Base-by-base conservation (phyloP, 2,329 filamentous ascomycete genomes). In the Pestalotiopsis fici region DNA sequence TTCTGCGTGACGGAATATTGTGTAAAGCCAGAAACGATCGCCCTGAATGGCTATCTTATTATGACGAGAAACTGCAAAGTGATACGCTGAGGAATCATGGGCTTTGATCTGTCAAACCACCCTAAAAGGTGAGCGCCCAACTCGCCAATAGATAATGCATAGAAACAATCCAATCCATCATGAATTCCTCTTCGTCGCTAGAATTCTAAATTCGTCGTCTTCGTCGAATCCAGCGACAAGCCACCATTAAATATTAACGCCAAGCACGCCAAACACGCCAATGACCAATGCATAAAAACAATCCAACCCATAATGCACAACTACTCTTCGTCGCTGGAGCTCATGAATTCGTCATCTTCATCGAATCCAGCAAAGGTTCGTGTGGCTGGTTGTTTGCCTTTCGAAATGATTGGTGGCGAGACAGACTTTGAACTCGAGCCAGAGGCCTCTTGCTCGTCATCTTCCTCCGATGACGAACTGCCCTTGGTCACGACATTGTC, bases 221-320 rank as follows among this genome's bases (percentile, higher is more conserved):
- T 95, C 91, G 69, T 94, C 92, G 80, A 94, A 95, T 0, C 92
- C 92, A 73, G 91, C 92, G 74, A 94, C n/a, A n/a, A n/a, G n/a
- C n/a, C n/a, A n/a, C n/a, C n/a, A n/a, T n/a, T n/a, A n/a, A n/a
- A n/a, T n/a, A n/a, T n/a, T n/a, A n/a, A n/a, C n/a, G n/a, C n/a
- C n/a, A n/a, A n/a, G n/a, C n/a, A 50, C 43, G 43, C 43, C 43
- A 50, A 50, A 50, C 5, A n/a, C 43, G 18, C 43, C n/a, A 50
- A 50, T 18, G 21, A 50, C n/a, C 43, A 50, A 50, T 18, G 21
- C n/a, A 2, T 13, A 28, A 57, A 23, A 60, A 60, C 56, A 18
- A 60, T 60, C 37, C 43, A 3, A 11, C 11, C 18, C 37, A 15
- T 18, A 21, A 37, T 9, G 21, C n/a, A 11, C 43, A 35, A 60